Evolutionary conservation across 2,329 filamentous ascomycete species (phyloP).

Genomic region (Penicillium sp.): DNA sequence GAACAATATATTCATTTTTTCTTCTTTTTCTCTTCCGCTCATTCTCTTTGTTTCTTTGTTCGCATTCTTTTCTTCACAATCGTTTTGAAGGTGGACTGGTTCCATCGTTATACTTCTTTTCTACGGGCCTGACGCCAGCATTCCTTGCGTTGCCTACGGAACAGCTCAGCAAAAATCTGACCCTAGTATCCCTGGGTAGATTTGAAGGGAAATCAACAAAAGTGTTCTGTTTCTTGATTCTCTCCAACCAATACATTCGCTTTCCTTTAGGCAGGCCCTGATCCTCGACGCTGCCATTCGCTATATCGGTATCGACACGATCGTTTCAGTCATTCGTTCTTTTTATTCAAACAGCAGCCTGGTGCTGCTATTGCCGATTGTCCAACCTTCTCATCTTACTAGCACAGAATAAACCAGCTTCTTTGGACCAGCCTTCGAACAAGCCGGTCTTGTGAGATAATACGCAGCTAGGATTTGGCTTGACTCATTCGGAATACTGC

Average conservation of each 20-base stretch:
- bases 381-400: neutral
- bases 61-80: conserved; percentile 5
- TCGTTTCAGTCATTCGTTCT: neutral
- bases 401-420: neutral
- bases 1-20: conserved; percentile 5
- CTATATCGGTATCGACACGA: neutral
- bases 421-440: neutral
- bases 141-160: conserved; percentile 32
- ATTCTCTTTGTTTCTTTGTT: neutral
- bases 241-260: conserved; percentile 7
- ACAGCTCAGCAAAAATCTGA: conserved; percentile 10
- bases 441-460: conserved; percentile 33
- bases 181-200: conserved; percentile 12
- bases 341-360: neutral
- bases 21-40: conserved; percentile 7
- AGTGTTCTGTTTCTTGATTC: neutral
- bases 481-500: neutral
- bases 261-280: conserved; percentile 20
- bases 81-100: conserved; percentile 15
- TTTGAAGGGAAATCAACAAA: neutral
- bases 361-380: neutral
- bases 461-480: conserved; percentile 6
- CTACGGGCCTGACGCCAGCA: conserved; percentile 12
- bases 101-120: conserved; percentile 9
- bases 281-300: conserved; percentile 7